Conservation (phyloP, 192 early-diverging fungal genomes). For the Coemansia biformis region DNA sequence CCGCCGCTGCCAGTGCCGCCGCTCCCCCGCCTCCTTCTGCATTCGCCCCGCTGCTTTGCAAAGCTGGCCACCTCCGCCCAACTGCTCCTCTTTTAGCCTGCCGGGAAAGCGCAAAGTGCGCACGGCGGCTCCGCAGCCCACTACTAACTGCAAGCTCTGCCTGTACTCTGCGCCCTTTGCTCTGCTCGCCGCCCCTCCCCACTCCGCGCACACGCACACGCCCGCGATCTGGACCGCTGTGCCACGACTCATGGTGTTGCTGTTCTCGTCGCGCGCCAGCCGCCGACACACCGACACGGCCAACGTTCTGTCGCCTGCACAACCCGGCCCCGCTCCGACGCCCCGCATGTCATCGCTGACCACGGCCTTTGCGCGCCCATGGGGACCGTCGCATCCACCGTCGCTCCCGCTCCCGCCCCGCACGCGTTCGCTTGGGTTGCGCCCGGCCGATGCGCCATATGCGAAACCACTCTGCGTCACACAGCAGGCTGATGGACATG, state of each 20-base stretch:
- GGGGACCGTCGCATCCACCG: constrained; percentile 2
- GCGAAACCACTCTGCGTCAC: not conserved
- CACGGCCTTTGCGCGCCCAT: not conserved
- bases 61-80: not conserved
- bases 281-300: constrained; percentile 9
- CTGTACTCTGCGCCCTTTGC: not conserved
- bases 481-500: no score
- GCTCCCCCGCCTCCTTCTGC: no score
- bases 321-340: constrained; percentile 2
- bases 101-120: no score
- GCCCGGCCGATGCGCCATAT: not conserved
- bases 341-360: constrained; percentile 18
- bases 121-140: no score
- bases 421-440: constrained; percentile 25
- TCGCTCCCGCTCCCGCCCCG: constrained; percentile 31
- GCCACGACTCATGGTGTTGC: constrained; percentile 13
- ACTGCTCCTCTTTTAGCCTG: not conserved
- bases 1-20: no score
- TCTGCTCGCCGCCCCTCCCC: not conserved
- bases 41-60: no score
- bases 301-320: not conserved
- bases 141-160: constrained; percentile 1
- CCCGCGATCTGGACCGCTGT: not conserved
- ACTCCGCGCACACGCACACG: no score
- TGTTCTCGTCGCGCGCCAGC: constrained; percentile 36